Percentiles rank a stretch among this genome's conserved stretches.
phyloP scores from a whole-genome alignment of 257 asterid genomes.

The Gentiana dahurica region DNA sequence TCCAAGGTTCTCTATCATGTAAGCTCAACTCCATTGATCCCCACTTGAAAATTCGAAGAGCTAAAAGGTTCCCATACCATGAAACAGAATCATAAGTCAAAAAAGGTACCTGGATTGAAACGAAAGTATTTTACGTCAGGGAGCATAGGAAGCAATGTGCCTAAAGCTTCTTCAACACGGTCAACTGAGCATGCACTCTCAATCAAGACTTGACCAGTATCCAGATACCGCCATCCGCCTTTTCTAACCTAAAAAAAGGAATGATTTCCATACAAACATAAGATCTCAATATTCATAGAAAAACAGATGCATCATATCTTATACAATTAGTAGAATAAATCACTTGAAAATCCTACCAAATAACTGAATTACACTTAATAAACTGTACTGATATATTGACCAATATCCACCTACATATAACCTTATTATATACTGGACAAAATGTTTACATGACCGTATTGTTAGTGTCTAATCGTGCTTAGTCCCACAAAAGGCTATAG shows the following conservation, averaged over 20 bases:
- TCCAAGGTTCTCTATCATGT: no score
- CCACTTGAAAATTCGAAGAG: no score
- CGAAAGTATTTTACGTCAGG: constrained; percentile 91
- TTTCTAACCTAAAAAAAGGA: constrained; percentile 54
- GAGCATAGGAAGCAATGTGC: constrained; percentile 91
- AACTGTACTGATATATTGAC: no score
- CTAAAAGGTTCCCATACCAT: no score
- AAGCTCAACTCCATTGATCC: no score
- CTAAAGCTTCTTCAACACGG: constrained; percentile 94
- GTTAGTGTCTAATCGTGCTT: no score
- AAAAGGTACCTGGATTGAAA: constrained; percentile 81
- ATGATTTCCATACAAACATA: constrained; percentile 8
- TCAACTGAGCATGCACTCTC: constrained; percentile 99
- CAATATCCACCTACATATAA: no score
- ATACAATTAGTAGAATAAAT: background rate
- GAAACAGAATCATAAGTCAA: background rate
- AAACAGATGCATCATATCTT: background rate
- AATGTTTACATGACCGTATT: no score
- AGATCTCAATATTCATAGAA: background rate
- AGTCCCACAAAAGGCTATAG: no score
- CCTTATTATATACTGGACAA: no score
- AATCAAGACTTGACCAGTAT: constrained; percentile 94
- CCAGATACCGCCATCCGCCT: constrained; percentile 99
- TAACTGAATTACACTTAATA: no score
- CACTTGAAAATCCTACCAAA: background rate